Percentiles rank a stretch among this genome's conserved stretches.
Evolutionary conservation across 345 rosid species (phyloP).

Genomic region (Trapa bicornis): DNA sequence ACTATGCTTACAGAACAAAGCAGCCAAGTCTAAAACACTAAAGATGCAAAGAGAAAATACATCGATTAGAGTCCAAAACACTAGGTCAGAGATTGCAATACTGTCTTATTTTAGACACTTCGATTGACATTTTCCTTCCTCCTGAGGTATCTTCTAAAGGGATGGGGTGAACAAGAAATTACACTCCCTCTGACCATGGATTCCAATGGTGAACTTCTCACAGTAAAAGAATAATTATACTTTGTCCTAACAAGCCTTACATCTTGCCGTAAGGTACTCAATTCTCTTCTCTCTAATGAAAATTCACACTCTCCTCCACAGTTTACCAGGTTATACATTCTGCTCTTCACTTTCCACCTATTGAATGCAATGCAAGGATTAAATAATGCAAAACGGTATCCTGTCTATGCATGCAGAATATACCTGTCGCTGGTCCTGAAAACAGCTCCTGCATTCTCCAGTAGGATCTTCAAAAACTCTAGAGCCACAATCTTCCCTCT

Average conservation of each 20-base stretch:
- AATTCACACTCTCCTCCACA: too few species aligned
- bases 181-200: background rate
- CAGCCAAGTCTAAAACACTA: background rate
- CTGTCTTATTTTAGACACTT: background rate
- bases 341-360: background rate
- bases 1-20: background rate
- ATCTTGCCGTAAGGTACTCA: background rate
- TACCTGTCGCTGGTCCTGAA: constrained; percentile 98
- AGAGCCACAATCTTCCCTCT: constrained; percentile 93
- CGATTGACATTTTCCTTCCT: too few species aligned
- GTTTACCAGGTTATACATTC: too few species aligned
- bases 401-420: background rate
- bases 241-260: background rate
- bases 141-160: too few species aligned
- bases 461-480: constrained; percentile 84
- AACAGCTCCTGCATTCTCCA: constrained; percentile 98
- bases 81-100: background rate
- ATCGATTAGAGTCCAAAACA: background rate
- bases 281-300: too few species aligned
- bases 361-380: background rate
- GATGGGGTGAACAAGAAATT: background rate
- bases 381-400: background rate
- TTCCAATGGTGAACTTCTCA: background rate
- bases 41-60: background rate
- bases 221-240: background rate